Percentiles rank a stretch among this genome's conserved stretches.
These are phyloP conservation scores for Cairneyella variabilis DNA, from an alignment of 495 filamentous ascomycete genomes.

Conservation along the genomic window DNA sequence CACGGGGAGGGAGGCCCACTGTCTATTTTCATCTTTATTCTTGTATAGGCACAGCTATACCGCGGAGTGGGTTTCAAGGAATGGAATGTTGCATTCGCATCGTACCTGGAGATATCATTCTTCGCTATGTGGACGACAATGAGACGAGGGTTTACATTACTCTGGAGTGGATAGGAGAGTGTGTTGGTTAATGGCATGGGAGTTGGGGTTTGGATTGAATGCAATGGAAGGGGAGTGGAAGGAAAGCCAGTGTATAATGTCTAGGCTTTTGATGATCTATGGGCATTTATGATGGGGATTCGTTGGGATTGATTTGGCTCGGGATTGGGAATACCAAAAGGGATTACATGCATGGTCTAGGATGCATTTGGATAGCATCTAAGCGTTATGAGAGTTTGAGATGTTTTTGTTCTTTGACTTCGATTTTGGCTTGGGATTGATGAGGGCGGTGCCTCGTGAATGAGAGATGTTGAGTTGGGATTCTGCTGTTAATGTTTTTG, in stretches of 20 bases:
- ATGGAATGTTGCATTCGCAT: neutral
- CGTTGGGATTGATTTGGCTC: neutral
- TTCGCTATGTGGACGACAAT: neutral
- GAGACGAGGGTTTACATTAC: too few species aligned
- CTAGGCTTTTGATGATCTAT: slow-evolving; percentile 1
- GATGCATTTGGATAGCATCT: slow-evolving; percentile 2
- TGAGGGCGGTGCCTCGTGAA: neutral
- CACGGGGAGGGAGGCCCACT: neutral
- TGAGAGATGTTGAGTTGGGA: too few species aligned
- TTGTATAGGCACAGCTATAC: neutral
- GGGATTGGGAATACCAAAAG: slow-evolving; percentile 14
- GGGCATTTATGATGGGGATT: slow-evolving; percentile 1
- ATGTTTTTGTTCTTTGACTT: neutral
- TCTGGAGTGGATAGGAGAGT: too few species aligned
- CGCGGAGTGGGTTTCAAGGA: neutral
- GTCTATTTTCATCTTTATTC: neutral
- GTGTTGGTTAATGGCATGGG: too few species aligned
- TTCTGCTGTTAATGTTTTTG: too few species aligned
- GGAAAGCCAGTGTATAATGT: neutral
- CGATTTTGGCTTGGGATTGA: neutral
- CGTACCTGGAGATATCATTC: neutral
- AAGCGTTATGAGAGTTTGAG: slow-evolving; percentile 4
- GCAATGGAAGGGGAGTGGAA: too few species aligned
- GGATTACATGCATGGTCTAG: neutral
- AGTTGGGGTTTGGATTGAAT: too few species aligned